Evolutionary conservation across 257 asterid genomes (phyloP), one percentile per base, ranked within the genome.

Genomic region (Nemophila menziesii): DNA sequence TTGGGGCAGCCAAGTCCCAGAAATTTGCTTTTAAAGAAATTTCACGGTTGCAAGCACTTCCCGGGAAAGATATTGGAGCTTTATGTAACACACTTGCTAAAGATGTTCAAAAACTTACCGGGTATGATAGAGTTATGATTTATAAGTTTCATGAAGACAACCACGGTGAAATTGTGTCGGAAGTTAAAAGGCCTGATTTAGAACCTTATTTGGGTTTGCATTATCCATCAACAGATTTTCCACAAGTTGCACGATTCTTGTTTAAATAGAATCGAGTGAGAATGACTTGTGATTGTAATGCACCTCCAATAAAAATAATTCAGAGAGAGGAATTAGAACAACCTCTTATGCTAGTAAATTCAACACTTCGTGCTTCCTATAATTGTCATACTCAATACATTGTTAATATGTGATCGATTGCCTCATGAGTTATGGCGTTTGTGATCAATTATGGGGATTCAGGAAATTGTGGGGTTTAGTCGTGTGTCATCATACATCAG

Each of bases 211-310:
- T 75, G 19, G 80, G 93, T 1, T 22, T 78, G 68, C 92, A 75
- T 60, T 78, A 82, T 58, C 92, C 93, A 21, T 81, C 89, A 3
- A 64, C 69, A 1, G 89, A 80, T 67, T 55, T 80, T 18, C 89
- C 89, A 11, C 89, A 77, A 46, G 79, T 83, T 4, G 80, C 77
- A 0, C 72, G 83, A 1, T 72, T 75, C 63, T 63, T 75, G 67
- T 81, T 78, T 60, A 63, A 67, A 59, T 77, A 78, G 49, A 75
- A 61, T 41, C 67, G 67, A 1, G 70, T 72, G 23, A 70, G 86
- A 55, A 68, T 82, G 60, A 78, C 78, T 16, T 62, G 71, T 21
- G 67, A 82, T 46, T 75, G 77, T 39, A 61, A 23, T 3, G 66
- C 81, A 4, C 22, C 15, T 12, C 79, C 69, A 0, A 80, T 82